These are phyloP conservation scores for Entomortierella parvispora DNA, from an alignment of 192 early-diverging fungal species.

Conservation along the genomic window DNA sequence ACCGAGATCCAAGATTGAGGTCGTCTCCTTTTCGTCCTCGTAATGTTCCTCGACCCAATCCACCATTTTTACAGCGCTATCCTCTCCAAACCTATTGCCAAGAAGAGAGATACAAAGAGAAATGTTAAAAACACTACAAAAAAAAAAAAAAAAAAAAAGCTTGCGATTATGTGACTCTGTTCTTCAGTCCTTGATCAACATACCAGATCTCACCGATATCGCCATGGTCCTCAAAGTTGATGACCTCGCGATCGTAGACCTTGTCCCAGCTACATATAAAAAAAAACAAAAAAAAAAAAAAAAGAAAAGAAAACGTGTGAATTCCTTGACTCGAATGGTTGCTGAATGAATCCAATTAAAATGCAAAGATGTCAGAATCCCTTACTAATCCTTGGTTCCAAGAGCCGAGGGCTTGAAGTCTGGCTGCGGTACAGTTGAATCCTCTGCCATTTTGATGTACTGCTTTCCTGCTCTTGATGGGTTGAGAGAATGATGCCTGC, in stretches of 20 bases:
- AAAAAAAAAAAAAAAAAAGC: no score
- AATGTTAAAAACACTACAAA: not conserved
- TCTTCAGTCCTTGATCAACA: no score
- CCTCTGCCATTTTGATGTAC: slow-evolving; percentile 17
- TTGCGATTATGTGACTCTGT: not conserved
- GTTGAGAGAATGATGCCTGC: no score
- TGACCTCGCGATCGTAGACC: slow-evolving; percentile 82
- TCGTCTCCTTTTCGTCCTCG: slow-evolving; percentile 31
- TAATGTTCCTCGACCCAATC: slow-evolving; percentile 75
- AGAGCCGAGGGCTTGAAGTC: slow-evolving; percentile 65
- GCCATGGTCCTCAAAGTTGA: slow-evolving; percentile 82
- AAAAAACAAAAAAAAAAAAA: not conserved
- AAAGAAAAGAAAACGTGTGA: not conserved
- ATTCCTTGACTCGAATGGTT: not conserved
- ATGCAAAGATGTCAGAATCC: not conserved
- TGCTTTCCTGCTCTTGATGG: no score
- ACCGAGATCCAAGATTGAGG: slow-evolving; percentile 82
- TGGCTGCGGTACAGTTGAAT: slow-evolving; percentile 31
- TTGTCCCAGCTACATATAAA: slow-evolving; percentile 76
- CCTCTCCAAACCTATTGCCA: slow-evolving; percentile 81
- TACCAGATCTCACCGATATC: slow-evolving; percentile 95
- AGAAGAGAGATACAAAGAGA: not conserved
- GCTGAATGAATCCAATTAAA: not conserved
- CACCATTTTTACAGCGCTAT: slow-evolving; percentile 85
- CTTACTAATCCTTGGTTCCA: slow-evolving; percentile 72